These are phyloP conservation scores for Pleurotus eryngii DNA, from an alignment of 768 basidiomycete species.

Conservation along the genomic window DNA sequence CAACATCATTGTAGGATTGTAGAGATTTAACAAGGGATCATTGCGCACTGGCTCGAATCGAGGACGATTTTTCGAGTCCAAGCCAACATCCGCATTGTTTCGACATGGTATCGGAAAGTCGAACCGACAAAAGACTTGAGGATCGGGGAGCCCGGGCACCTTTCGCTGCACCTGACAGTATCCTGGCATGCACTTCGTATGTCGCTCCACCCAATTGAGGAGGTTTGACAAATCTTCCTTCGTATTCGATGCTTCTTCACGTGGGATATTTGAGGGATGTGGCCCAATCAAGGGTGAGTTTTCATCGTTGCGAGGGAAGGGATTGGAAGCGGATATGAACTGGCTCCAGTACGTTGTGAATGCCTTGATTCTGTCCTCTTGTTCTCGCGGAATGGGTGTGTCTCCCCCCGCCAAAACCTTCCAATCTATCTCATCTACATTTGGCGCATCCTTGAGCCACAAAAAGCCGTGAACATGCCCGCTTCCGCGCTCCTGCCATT, in stretches of 20 bases:
- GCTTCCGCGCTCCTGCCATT: constrained; percentile 20
- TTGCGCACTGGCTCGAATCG: constrained; percentile 10
- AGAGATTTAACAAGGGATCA: constrained; percentile 17
- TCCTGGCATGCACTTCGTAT: constrained; percentile 20
- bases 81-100: neutral
- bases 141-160: constrained; percentile 2
- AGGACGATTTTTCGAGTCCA: no score
- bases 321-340: constrained; percentile 17
- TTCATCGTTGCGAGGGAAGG: neutral
- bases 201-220: constrained; percentile 18
- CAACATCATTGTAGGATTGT: constrained; percentile 17
- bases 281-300: no score
- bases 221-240: constrained; percentile 22
- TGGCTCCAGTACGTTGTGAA: constrained; percentile 11
- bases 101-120: constrained; percentile 14
- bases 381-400: neutral
- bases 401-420: neutral
- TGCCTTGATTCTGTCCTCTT: neutral
- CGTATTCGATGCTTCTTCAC: constrained; percentile 8
- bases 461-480: constrained; percentile 25
- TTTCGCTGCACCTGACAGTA: constrained; percentile 21
- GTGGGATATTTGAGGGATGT: constrained; percentile 11
- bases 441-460: constrained; percentile 22
- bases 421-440: constrained; percentile 15
- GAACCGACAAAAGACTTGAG: constrained; percentile 16